Conservation (phyloP, 257 asterid species). For the Solanum commersonii region DNA sequence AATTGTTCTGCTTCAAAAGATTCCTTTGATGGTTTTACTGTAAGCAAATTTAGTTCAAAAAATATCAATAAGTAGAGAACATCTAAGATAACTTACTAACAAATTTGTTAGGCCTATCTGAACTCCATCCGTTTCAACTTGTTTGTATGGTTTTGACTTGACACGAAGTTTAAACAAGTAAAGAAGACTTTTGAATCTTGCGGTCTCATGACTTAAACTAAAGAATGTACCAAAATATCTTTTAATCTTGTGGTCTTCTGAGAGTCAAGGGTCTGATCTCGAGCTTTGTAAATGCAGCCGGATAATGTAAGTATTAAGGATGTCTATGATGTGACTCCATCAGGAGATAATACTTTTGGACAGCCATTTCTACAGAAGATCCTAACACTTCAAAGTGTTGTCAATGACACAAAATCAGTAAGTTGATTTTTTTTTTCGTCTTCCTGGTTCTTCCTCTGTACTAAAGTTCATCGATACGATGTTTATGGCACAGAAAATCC, state of each 20-base stretch:
- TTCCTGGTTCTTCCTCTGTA: neutral
- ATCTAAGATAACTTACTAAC: neutral
- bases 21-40: constrained; percentile 5
- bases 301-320: constrained; percentile 18
- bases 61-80: neutral
- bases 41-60: constrained; percentile 8
- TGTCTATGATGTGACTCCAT: constrained; percentile 2
- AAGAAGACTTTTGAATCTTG: neutral
- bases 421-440: neutral
- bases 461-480: neutral
- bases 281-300: constrained; percentile 18
- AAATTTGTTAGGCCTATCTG: neutral
- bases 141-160: neutral
- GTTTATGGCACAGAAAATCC: constrained; percentile 39
- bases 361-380: constrained; percentile 20
- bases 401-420: constrained; percentile 38
- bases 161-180: neutral
- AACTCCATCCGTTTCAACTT: neutral
- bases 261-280: neutral
- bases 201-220: too few species aligned
- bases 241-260: neutral
- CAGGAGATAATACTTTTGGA: neutral
- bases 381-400: constrained; percentile 30
- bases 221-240: too few species aligned
- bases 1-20: constrained; percentile 2